Conservation (phyloP, 768 basidiomycete genomes). For the Collybia mongolica region DNA sequence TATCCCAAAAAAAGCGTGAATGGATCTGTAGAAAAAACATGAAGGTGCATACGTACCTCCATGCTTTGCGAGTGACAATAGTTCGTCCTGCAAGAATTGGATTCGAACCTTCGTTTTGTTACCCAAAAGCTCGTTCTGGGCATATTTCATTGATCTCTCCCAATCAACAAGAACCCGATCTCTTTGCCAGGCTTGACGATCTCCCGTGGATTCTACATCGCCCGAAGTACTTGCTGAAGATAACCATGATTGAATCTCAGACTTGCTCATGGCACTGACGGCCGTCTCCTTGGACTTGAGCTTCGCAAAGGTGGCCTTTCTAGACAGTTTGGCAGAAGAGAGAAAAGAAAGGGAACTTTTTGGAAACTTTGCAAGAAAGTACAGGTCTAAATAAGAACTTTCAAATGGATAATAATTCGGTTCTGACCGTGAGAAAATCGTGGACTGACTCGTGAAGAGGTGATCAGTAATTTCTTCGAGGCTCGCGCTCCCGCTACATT, state of each 20-base stretch:
- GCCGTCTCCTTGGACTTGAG: slow-evolving; percentile 48
- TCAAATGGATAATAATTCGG: slow-evolving; percentile 5
- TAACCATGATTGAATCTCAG: slow-evolving; percentile 67
- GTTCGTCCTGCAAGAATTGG: slow-evolving; percentile 62
- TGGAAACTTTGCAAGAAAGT: not conserved
- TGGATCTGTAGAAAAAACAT: slow-evolving; percentile 5
- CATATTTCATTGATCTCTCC: slow-evolving; percentile 52
- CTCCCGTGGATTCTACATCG: slow-evolving; percentile 29
- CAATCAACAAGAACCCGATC: slow-evolving; percentile 55
- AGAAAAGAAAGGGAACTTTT: not conserved
- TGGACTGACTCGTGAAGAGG: not conserved
- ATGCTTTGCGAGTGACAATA: slow-evolving; percentile 54
- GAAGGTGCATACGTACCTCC: slow-evolving; percentile 42
- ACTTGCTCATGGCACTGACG: slow-evolving; percentile 38
- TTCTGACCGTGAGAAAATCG: slow-evolving; percentile 14
- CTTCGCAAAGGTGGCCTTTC: slow-evolving; percentile 41
- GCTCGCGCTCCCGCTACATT: too few relatives aligned
- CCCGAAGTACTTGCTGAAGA: slow-evolving; percentile 37
- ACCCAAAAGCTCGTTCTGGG: slow-evolving; percentile 46
- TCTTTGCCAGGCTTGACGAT: slow-evolving; percentile 44
- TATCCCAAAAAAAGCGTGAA: slow-evolving; percentile 20
- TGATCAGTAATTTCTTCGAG: too few relatives aligned
- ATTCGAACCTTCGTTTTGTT: slow-evolving; percentile 53
- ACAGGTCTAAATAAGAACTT: not conserved
- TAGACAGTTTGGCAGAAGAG: slow-evolving; percentile 29